Percentiles rank a stretch among this genome's conserved stretches.
Evolutionary conservation across 1,284 basidiomycete species (phyloP).

Genomic region (Tetrapyrgos nigripes): DNA sequence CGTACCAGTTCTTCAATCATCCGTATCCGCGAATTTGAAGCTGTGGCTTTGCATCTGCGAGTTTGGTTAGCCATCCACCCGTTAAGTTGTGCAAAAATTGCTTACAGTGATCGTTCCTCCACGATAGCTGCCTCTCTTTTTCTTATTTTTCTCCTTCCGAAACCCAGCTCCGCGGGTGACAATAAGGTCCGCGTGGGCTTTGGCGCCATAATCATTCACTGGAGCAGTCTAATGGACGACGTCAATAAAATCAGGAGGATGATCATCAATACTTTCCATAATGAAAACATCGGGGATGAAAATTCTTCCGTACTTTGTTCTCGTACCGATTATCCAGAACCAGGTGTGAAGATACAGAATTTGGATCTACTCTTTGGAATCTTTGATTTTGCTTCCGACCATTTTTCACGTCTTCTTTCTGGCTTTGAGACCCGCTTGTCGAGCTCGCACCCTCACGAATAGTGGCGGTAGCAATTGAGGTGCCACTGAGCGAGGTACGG

Average conservation of each 20-base stretch:
- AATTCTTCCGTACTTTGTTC: conserved; percentile 64
- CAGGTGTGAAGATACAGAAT: conserved; percentile 65
- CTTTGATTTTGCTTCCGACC: conserved; percentile 58
- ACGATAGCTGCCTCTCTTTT: conserved; percentile 92
- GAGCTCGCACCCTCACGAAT: conserved; percentile 18
- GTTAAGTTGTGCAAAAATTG: conserved; percentile 15
- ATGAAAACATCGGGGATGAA: not conserved
- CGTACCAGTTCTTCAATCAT: too few relatives aligned
- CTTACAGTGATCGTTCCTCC: conserved; percentile 92
- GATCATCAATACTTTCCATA: not conserved
- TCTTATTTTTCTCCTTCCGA: conserved; percentile 99
- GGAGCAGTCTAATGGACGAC: conserved; percentile 55
- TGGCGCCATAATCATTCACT: conserved; percentile 86
- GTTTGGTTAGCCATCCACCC: conserved; percentile 15
- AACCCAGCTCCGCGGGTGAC: conserved; percentile 95
- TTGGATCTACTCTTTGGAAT: conserved; percentile 86
- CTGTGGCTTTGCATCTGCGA: conserved; percentile 79
- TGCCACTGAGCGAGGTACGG: conserved; percentile 55
- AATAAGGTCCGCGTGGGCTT: conserved; percentile 87
- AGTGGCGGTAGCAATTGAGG: conserved; percentile 54
- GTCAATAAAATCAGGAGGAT: conserved; percentile 8
- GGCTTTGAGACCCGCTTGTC: conserved; percentile 6
- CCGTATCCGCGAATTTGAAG: conserved; percentile 75
- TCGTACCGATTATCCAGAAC: conserved; percentile 87
- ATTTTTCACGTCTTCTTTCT: conserved; percentile 37